A percentile compares a stretch with the other conserved stretches of the same genome.
phyloP scores from a whole-genome alignment of 345 rosid species.

The Barbarea vulgaris region DNA sequence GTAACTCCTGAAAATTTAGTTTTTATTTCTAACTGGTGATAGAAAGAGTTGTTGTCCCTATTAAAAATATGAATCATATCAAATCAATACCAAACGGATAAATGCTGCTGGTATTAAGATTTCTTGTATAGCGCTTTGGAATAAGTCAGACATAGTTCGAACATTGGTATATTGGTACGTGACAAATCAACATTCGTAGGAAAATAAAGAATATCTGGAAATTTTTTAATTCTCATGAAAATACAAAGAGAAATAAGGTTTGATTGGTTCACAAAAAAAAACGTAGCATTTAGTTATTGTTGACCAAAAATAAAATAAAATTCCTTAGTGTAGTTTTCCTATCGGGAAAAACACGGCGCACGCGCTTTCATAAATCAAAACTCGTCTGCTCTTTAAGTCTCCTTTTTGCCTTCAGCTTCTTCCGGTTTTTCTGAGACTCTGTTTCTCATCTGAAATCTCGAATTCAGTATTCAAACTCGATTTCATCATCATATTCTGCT shows the following conservation, averaged over 20 bases:
- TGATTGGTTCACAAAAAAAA: background rate
- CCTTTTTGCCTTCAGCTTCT: constrained; percentile 1
- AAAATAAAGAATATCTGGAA: background rate
- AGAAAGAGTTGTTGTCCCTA: no score
- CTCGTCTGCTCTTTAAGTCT: background rate
- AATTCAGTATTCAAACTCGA: constrained; percentile 15
- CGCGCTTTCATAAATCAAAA: constrained; percentile 26
- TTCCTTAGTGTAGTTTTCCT: background rate
- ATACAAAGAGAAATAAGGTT: background rate
- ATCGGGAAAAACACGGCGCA: constrained; percentile 32
- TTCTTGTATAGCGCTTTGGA: background rate
- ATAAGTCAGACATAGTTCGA: background rate
- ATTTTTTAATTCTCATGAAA: background rate
- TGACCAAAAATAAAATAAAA: background rate
- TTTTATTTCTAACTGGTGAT: no score
- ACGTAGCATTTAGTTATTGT: background rate
- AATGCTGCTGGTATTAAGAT: background rate
- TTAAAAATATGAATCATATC: no score
- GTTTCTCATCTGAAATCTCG: background rate
- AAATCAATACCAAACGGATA: background rate
- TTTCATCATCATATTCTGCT: background rate
- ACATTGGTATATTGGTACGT: background rate
- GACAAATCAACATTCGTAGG: background rate
- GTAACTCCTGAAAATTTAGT: background rate
- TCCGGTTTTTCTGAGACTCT: background rate